Percentiles rank a stretch among this genome's conserved stretches.
Conservation (phyloP, 2,329 filamentous ascomycete genomes). For the Penicillium sp. region DNA sequence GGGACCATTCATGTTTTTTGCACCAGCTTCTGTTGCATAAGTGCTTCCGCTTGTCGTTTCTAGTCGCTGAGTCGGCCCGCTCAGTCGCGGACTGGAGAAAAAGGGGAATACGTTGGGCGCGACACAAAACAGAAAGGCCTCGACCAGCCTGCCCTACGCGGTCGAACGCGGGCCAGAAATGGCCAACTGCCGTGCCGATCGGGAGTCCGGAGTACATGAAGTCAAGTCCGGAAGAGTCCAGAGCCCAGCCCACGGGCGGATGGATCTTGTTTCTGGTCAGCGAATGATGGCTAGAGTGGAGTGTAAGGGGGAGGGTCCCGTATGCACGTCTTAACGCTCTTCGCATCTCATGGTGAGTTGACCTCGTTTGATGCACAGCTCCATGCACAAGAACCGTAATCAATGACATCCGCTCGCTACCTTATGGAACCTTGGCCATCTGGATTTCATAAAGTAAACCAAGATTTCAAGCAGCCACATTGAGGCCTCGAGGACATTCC, state of each 20-base stretch:
- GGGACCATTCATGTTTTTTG: conserved; percentile 13
- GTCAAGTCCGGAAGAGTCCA: neutral
- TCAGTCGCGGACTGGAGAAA: neutral
- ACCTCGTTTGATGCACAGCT: neutral
- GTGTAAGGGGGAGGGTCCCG: neutral
- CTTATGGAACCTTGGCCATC: neutral
- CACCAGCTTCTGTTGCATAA: conserved; percentile 13
- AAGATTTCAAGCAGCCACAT: neutral
- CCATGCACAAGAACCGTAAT: neutral
- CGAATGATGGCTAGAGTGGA: neutral
- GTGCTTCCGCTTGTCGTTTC: neutral
- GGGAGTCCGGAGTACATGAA: conserved; percentile 1
- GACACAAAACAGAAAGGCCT: neutral
- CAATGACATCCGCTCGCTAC: neutral
- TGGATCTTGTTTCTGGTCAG: neutral
- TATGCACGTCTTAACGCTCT: conserved; percentile 2
- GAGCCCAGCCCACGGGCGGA: conserved; percentile 6
- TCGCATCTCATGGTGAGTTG: neutral
- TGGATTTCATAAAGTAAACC: neutral
- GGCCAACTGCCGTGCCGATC: conserved; percentile 10
- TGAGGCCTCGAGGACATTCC: neutral
- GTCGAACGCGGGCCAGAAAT: conserved; percentile 12
- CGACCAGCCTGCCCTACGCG: neutral
- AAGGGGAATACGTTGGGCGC: conserved; percentile 4
- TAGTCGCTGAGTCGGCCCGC: neutral